Conservation (phyloP, 2,329 filamentous ascomycete genomes). For the Neopestalotiopsis clavispora region DNA sequence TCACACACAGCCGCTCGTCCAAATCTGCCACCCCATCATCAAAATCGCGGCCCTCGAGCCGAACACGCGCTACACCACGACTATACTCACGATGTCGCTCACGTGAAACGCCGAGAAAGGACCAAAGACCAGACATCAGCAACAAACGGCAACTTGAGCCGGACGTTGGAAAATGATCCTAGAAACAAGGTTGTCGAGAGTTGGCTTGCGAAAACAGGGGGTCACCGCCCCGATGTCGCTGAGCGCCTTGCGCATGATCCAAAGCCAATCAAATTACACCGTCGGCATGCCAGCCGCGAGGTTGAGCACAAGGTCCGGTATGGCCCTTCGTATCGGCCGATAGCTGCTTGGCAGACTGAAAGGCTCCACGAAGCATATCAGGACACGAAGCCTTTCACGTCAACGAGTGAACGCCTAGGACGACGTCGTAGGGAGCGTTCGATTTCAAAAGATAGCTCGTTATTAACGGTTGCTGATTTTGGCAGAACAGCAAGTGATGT, state of each 20-base stretch:
- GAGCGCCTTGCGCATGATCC: not conserved
- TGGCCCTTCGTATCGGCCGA: not conserved
- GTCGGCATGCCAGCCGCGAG: not conserved
- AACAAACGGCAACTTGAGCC: constrained; percentile 25
- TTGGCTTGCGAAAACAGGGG: constrained; percentile 28
- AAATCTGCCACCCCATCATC: constrained; percentile 24
- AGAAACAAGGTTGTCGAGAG: constrained; percentile 31
- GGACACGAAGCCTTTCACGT: not conserved
- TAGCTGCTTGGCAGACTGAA: not conserved
- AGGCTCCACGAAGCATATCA: not conserved
- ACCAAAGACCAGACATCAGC: constrained; percentile 11
- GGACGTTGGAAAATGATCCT: constrained; percentile 23
- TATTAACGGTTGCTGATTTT: constrained; percentile 29
- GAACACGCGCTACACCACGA: constrained; percentile 17
- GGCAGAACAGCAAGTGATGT: not conserved
- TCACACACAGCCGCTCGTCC: constrained; percentile 25
- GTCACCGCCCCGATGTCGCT: not conserved
- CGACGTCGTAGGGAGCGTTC: constrained; percentile 17
- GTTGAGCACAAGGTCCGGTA: not conserved
- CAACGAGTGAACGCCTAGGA: not conserved
- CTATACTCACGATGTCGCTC: constrained; percentile 18
- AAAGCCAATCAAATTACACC: not conserved
- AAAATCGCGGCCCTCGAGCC: constrained; percentile 21
- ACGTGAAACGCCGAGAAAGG: constrained; percentile 24
- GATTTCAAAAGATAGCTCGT: constrained; percentile 29